Evolutionary conservation across 2,329 filamentous ascomycete genomes (phyloP).

Genomic region (Aspergillus texensis): DNA sequence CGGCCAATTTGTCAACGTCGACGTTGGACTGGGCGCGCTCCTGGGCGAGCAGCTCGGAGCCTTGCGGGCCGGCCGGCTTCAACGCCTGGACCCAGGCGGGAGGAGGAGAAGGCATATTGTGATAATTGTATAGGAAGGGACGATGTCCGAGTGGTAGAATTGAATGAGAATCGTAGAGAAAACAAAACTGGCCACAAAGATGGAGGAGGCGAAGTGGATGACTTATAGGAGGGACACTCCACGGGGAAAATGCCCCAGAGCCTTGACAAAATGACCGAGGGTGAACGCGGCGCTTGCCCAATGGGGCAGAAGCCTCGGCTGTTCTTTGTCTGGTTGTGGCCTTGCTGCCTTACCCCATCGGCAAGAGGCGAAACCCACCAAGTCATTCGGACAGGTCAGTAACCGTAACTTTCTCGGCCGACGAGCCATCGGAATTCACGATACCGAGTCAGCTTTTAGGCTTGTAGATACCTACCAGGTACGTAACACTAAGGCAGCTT

Average conservation of each 20-base stretch:
- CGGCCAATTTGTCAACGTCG: conserved; percentile 66
- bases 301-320: conserved; percentile 3
- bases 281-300: conserved; percentile 1
- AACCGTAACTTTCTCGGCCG: neutral
- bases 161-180: neutral
- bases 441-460: neutral
- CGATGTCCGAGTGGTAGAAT: neutral
- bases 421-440: neutral
- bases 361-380: neutral
- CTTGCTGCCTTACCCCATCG: neutral
- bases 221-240: conserved; percentile 6
- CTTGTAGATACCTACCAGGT: neutral
- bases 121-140: neutral
- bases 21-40: conserved; percentile 70
- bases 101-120: conserved; percentile 43
- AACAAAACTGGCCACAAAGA: neutral
- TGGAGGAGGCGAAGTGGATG: neutral
- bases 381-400: neutral
- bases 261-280: neutral
- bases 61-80: conserved; percentile 68
- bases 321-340: neutral
- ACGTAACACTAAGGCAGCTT: conserved; percentile 1
- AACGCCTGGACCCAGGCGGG: conserved; percentile 69
- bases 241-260: conserved; percentile 4
- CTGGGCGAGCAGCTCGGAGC: conserved; percentile 67